A percentile compares a stretch with the other conserved stretches of the same genome.
Evolutionary conservation across 1,284 basidiomycete genomes (phyloP).

Genomic region (Ceratobasidium sp.): DNA sequence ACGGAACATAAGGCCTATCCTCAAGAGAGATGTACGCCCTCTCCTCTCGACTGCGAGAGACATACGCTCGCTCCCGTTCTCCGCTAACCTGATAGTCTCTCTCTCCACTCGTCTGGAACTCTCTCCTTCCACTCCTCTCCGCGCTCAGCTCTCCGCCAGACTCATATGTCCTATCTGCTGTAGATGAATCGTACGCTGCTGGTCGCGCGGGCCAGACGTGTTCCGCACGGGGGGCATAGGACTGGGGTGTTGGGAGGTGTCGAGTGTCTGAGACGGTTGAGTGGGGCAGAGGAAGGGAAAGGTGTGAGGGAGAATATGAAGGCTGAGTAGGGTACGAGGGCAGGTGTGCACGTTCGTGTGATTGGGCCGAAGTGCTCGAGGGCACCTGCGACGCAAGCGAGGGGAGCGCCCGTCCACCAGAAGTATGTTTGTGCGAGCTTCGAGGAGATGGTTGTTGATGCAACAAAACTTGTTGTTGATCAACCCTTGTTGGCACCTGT

Average conservation of each 20-base stretch:
- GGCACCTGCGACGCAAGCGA: neutral
- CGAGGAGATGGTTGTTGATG: neutral
- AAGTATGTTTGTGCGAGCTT: neutral
- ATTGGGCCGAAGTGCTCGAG: neutral
- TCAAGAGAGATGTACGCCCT: too few relatives aligned
- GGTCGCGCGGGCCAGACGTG: conserved; percentile 21
- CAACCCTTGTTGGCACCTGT: neutral
- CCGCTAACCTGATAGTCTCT: conserved; percentile 22
- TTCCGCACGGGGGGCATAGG: neutral
- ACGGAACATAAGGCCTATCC: too few relatives aligned
- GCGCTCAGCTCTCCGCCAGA: conserved; percentile 4
- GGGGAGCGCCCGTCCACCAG: neutral
- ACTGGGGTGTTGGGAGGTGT: conserved; percentile 4
- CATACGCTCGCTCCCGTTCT: conserved; percentile 19
- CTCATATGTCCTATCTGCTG: neutral
- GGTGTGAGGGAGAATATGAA: neutral
- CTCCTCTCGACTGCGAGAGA: neutral
- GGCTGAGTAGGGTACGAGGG: neutral
- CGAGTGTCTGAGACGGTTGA: neutral
- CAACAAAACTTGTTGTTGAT: neutral
- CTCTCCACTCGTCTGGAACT: neutral
- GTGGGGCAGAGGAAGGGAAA: neutral
- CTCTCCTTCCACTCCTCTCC: neutral
- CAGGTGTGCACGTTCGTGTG: too few relatives aligned
- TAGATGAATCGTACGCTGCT: neutral